Percentiles rank a stretch among this genome's conserved stretches.
These are phyloP conservation scores for Patellifolia procumbens DNA, from an alignment of 179 eudicot species.

Conservation along the genomic window DNA sequence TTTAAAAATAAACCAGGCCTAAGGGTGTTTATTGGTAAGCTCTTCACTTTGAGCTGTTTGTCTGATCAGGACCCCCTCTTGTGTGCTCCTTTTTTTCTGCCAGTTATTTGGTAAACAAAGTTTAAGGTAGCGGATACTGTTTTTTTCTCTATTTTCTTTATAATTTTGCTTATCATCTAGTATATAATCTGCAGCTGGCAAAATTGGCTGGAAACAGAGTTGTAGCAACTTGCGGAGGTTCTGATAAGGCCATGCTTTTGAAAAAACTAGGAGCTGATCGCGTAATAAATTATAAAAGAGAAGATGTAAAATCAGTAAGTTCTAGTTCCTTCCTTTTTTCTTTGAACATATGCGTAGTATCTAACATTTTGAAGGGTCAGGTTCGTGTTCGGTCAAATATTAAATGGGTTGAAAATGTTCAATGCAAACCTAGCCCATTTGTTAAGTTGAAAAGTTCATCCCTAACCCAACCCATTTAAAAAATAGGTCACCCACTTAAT, in stretches of 20 bases:
- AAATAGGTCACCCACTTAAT: too few relatives aligned
- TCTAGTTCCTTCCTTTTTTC: conserved; percentile 4
- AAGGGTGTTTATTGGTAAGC: not conserved
- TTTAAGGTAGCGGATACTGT: not conserved
- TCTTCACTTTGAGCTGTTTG: not conserved
- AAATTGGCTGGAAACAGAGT: conserved; percentile 95
- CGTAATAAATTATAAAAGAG: conserved; percentile 84
- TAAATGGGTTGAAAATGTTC: too few relatives aligned
- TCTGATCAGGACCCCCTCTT: not conserved
- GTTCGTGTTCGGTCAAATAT: too few relatives aligned
- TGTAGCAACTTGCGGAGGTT: conserved; percentile 96
- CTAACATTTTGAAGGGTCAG: not conserved
- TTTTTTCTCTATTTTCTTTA: not conserved
- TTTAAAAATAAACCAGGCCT: not conserved
- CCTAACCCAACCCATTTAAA: too few relatives aligned
- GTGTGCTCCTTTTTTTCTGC: not conserved
- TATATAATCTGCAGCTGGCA: conserved; percentile 67
- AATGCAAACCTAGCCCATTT: too few relatives aligned
- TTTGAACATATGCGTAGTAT: conserved; percentile 7
- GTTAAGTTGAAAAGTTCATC: too few relatives aligned
- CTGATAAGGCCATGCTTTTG: conserved; percentile 74
- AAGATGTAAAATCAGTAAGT: conserved; percentile 75
- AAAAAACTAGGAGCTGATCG: conserved; percentile 88
- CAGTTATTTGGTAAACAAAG: not conserved
- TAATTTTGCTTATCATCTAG: conserved; percentile 8